Base-by-base conservation (phyloP, 208 protist species). In the Wallacemonas sp. region DNA sequence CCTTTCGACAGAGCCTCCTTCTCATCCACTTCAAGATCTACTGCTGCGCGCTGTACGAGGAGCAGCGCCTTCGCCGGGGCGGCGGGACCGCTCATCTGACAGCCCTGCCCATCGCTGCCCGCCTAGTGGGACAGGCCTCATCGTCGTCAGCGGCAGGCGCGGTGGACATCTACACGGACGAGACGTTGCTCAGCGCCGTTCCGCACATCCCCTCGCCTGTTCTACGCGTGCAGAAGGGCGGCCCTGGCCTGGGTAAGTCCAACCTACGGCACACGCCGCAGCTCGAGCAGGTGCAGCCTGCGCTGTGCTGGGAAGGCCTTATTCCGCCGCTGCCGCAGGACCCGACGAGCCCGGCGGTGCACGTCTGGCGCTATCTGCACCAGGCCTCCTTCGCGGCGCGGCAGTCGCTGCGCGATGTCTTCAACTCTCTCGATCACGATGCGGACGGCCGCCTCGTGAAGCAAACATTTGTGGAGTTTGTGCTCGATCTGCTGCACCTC, bases 1-100 rank as follows among this genome's bases (percentile, higher is more conserved):
- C 72, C n/a, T 94, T 85, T 66, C 86, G 91, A 0, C 91, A 93
- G 68, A 91, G 84, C 31, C 71, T 86, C 7, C 46, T 89, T 54
- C 77, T 96, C 7, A 68, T 96, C 28, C 86, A 90, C 52, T 94
- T 77, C 71, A 96, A 94, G 74, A 57, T 92, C 22, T 87, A 84
- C 54, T 93, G 85, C 64, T 73, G 79, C 23, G 87, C 91, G 1
- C 50, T 96, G 32, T 75, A 92, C 42, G 87, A 92, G 54, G 82
- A 91, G 57, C 69, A 68, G n/a, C 74, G 76, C 0, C 46, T 72
- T 44, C 74, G 82, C 8, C 64, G 48, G 16, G 61, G 62, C 18
- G 61, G 63, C 10, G 41, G 52, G 2, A 28, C 57, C 2, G 63
- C 74, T 1, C 68, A 73, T 55, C 38, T 77, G 1, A 66, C 46